Conservation (phyloP, 495 filamentous ascomycete species). For the Cudoniella acicularis region DNA sequence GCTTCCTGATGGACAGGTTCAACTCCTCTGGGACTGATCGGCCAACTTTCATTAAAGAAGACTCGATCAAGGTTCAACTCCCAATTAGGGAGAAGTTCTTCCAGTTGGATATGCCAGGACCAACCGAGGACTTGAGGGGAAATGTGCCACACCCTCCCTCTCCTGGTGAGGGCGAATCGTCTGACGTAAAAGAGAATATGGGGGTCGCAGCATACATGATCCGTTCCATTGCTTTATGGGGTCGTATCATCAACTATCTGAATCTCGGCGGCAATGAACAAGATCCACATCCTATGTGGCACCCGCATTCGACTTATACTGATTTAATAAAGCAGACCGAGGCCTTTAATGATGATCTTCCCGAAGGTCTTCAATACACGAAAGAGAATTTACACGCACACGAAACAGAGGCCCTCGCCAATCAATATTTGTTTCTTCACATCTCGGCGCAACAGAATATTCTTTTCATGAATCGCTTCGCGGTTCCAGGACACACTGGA, state of each 20-base stretch:
- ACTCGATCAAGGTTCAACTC: slow-evolving; percentile 81
- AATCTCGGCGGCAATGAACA: slow-evolving; percentile 87
- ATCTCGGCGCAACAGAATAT: slow-evolving; percentile 85
- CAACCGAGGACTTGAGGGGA: slow-evolving; percentile 81
- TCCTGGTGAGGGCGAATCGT: slow-evolving; percentile 58
- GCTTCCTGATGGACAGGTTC: slow-evolving; percentile 95
- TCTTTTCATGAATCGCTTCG: slow-evolving; percentile 86
- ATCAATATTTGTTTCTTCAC: slow-evolving; percentile 93
- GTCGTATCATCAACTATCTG: slow-evolving; percentile 81
- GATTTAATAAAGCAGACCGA: slow-evolving; percentile 67
- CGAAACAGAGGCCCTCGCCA: slow-evolving; percentile 76
- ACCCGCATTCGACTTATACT: slow-evolving; percentile 69
- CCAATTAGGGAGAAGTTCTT: slow-evolving; percentile 89
- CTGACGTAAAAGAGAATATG: slow-evolving; percentile 79
- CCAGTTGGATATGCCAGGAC: slow-evolving; percentile 83
- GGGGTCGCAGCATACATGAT: slow-evolving; percentile 92
- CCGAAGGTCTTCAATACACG: slow-evolving; percentile 65
- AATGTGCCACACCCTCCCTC: slow-evolving; percentile 62
- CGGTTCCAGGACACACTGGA: slow-evolving; percentile 67
- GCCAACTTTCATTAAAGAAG: slow-evolving; percentile 87
- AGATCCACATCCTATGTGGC: slow-evolving; percentile 76
- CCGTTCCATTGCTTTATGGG: slow-evolving; percentile 82
- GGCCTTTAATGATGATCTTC: slow-evolving; percentile 65
- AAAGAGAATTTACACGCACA: slow-evolving; percentile 82
- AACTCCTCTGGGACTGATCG: slow-evolving; percentile 94